Conservation (phyloP, 805 yeast species). For the Kuraishia hungarica region DNA sequence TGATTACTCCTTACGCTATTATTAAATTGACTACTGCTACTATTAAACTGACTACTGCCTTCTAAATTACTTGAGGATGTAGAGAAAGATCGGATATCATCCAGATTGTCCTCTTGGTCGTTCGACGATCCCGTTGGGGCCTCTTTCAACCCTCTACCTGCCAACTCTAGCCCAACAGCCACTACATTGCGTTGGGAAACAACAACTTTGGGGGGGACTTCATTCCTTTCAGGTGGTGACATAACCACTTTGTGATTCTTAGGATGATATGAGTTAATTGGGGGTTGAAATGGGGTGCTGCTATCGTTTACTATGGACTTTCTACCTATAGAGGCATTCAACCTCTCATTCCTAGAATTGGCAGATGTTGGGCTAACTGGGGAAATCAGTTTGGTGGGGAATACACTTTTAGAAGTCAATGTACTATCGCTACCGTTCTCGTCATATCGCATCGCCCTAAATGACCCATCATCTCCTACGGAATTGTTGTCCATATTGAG, state of each 20-base stretch:
- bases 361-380: not conserved
- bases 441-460: constrained; percentile 2
- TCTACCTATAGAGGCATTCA: too few species aligned
- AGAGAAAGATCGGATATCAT: not conserved
- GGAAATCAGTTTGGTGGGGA: not conserved
- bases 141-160: constrained; percentile 16
- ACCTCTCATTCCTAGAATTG: not conserved
- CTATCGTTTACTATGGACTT: too few species aligned
- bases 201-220: constrained; percentile 4
- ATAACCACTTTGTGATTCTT: not conserved
- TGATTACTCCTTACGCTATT: too few species aligned
- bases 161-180: constrained; percentile 20
- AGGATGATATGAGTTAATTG: not conserved
- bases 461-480: not conserved
- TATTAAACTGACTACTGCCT: not conserved
- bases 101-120: not conserved
- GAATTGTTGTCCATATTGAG: not conserved
- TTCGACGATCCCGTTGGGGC: not conserved
- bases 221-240: too few species aligned
- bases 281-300: too few species aligned
- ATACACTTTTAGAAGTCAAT: constrained; percentile 5
- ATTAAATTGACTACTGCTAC: not conserved
- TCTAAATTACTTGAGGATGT: constrained; percentile 18
- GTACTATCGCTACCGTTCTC: constrained; percentile 2
- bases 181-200: constrained; percentile 16